Evolutionary conservation across 129 eudicot species (phyloP).

Genomic region (Helianthus tuberosus): DNA sequence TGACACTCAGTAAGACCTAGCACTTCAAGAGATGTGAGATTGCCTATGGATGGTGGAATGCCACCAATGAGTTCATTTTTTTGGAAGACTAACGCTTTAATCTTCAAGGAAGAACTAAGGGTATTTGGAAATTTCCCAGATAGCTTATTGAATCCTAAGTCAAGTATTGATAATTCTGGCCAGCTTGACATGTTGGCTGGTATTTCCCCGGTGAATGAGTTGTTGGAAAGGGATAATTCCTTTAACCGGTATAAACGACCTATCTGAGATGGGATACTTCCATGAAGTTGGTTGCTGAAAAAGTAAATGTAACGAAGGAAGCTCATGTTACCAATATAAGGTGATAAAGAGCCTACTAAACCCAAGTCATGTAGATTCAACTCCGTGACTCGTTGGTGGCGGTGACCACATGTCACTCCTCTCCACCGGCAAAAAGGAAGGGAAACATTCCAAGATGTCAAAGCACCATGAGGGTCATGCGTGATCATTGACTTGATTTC

Average conservation of each 20-base stretch:
- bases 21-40: conserved; percentile 17
- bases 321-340: conserved; percentile 29
- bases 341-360: conserved; percentile 30
- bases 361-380: neutral
- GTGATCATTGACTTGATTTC: neutral
- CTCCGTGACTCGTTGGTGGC: conserved; percentile 25
- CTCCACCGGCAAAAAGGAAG: conserved; percentile 25
- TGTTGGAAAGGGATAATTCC: neutral
- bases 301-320: neutral
- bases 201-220: conserved; percentile 15
- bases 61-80: too few relatives aligned
- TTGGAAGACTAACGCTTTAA: too few relatives aligned
- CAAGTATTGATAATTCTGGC: neutral
- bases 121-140: too few relatives aligned
- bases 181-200: conserved; percentile 27
- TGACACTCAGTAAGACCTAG: neutral
- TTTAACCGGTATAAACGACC: neutral
- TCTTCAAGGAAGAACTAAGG: too few relatives aligned
- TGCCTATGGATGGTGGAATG: conserved; percentile 29
- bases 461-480: neutral
- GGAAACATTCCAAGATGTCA: conserved; percentile 23
- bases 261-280: conserved; percentile 20
- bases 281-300: conserved; percentile 6
- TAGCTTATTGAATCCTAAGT: neutral
- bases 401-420: conserved; percentile 25